phyloP scores from a whole-genome alignment of 352 stramenopile species.

The Phytopythium chamaehyphon region DNA sequence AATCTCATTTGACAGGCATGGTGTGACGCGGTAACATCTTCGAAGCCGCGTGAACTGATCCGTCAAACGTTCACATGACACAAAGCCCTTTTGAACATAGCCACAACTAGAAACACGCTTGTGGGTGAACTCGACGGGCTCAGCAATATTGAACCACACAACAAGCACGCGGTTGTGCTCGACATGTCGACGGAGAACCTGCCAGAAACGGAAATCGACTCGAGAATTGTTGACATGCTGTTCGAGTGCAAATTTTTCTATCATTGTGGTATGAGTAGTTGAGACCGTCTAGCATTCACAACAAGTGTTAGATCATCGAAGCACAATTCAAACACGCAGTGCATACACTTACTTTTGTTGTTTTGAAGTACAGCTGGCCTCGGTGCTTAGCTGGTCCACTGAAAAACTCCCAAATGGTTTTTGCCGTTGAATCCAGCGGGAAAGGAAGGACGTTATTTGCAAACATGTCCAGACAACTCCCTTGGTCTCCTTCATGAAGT shows the following conservation, averaged over 20 bases:
- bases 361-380: constrained; percentile 11
- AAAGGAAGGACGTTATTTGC: constrained; percentile 13
- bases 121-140: constrained; percentile 44
- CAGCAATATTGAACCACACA: constrained; percentile 38
- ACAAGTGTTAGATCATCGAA: too few relatives aligned
- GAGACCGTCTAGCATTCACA: constrained; percentile 2
- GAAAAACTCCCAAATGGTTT: constrained; percentile 13
- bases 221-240: constrained; percentile 15
- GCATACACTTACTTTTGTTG: constrained; percentile 10
- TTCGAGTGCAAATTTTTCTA: constrained; percentile 24
- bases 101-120: constrained; percentile 19
- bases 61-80: too few relatives aligned
- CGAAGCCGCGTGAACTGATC: too few relatives aligned
- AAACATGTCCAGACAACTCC: constrained; percentile 15
- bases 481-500: constrained; percentile 8
- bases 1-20: too few relatives aligned
- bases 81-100: neutral
- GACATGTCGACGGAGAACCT: constrained; percentile 47
- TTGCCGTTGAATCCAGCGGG: neutral
- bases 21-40: too few relatives aligned
- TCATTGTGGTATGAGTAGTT: constrained; percentile 10
- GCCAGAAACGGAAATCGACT: constrained; percentile 34
- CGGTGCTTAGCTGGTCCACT: constrained; percentile 12
- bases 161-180: constrained; percentile 46
- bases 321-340: neutral